Percentiles rank a stretch among this genome's conserved stretches.
These are phyloP conservation scores for Pythium pyrilobum DNA, from an alignment of 352 stramenopile genomes.

Conservation along the genomic window DNA sequence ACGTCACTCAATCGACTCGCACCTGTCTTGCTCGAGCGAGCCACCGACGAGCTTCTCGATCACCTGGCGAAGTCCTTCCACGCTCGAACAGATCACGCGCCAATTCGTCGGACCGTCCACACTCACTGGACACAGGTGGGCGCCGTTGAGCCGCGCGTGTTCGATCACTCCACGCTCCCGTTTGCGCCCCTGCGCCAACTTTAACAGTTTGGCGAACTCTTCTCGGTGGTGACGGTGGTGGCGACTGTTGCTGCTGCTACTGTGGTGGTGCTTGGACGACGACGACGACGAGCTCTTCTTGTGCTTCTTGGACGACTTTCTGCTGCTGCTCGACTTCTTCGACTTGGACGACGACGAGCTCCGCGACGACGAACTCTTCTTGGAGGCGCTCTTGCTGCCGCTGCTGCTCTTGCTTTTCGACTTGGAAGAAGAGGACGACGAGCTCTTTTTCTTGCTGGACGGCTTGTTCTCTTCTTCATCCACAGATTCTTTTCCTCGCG, in stretches of 20 bases:
- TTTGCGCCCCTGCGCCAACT: constrained; percentile 48
- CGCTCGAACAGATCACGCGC: constrained; percentile 65
- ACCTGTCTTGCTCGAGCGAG: constrained; percentile 74
- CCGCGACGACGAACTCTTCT: constrained; percentile 29
- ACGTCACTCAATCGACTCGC: neutral
- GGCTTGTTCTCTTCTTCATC: constrained; percentile 5
- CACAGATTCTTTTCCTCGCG: neutral
- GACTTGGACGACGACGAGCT: constrained; percentile 30
- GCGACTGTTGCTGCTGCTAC: constrained; percentile 42
- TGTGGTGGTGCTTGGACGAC: constrained; percentile 35
- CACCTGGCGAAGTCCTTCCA: constrained; percentile 54
- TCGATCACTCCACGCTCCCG: constrained; percentile 56
- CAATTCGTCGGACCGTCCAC: constrained; percentile 54
- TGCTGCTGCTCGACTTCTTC: constrained; percentile 40
- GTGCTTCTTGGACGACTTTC: constrained; percentile 63
- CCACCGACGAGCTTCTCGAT: constrained; percentile 49
- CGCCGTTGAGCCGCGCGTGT: constrained; percentile 36
- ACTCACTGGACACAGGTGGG: constrained; percentile 21
- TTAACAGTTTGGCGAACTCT: constrained; percentile 66
- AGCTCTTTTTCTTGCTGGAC: constrained; percentile 29
- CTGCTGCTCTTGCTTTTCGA: constrained; percentile 27
- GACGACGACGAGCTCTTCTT: constrained; percentile 70
- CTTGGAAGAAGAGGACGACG: constrained; percentile 40
- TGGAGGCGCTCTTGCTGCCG: constrained; percentile 33
- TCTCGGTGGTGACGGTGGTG: constrained; percentile 54